These are phyloP conservation scores for Fibroporia radiculosa DNA, from an alignment of 768 basidiomycete species.

Conservation along the genomic window DNA sequence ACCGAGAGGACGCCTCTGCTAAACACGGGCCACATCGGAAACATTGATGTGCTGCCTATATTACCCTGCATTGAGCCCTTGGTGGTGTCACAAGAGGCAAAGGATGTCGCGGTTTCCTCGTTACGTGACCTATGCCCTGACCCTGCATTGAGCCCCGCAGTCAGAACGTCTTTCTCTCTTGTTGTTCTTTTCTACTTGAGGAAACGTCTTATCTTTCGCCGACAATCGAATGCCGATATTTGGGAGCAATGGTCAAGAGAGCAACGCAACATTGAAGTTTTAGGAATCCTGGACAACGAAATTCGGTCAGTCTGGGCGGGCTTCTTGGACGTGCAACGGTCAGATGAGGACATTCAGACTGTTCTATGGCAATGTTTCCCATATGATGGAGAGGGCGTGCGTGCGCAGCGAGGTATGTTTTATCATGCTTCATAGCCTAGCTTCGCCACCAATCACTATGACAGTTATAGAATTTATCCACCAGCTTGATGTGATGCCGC, in stretches of 20 bases:
- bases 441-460: not conserved
- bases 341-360: conserved; percentile 34
- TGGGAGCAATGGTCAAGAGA: conserved; percentile 38
- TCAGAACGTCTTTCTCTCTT: conserved; percentile 15
- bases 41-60: not conserved
- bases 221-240: conserved; percentile 19
- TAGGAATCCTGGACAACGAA: conserved; percentile 27
- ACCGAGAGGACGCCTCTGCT: conserved; percentile 17
- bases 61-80: conserved; percentile 11
- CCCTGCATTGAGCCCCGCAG: not conserved
- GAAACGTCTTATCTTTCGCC: not conserved
- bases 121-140: conserved; percentile 11
- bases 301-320: conserved; percentile 30
- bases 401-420: conserved; percentile 16
- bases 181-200: conserved; percentile 20
- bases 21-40: not conserved
- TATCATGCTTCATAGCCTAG: not conserved
- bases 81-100: conserved; percentile 9
- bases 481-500: conserved; percentile 24
- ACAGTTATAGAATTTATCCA: conserved; percentile 38
- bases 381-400: conserved; percentile 14
- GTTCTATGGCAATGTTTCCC: conserved; percentile 43
- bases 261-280: conserved; percentile 16
- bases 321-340: conserved; percentile 35
- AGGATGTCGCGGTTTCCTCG: conserved; percentile 6